Evolutionary conservation across 2,329 filamentous ascomycete species (phyloP).

Genomic region (Fusarium torulosum): DNA sequence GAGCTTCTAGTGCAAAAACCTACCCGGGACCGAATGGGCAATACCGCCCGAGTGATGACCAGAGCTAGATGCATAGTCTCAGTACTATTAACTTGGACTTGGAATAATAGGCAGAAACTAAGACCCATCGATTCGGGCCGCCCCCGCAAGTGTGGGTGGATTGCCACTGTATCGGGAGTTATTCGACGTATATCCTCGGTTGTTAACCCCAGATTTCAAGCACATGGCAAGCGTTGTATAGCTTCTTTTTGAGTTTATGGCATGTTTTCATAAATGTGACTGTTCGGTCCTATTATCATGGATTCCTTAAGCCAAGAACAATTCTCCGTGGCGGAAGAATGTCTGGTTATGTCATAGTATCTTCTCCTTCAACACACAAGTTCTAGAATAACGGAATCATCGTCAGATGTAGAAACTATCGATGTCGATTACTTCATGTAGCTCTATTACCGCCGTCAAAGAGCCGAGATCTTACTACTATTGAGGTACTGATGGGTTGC

Average conservation of each 20-base stretch:
- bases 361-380: not conserved
- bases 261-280: not conserved
- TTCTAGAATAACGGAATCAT: rapidly evolving
- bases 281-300: constrained; percentile 19
- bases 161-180: not conserved
- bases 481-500: too few relatives aligned
- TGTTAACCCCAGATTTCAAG: not conserved
- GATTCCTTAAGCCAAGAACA: not conserved
- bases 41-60: not conserved
- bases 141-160: constrained; percentile 21
- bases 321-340: constrained; percentile 6
- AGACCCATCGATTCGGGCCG: constrained; percentile 20
- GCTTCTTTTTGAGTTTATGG: not conserved
- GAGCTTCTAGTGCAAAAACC: not conserved
- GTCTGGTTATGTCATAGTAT: not conserved
- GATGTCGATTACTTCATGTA: not conserved
- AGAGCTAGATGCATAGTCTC: not conserved
- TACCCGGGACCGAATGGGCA: not conserved
- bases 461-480: not conserved
- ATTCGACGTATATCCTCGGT: not conserved
- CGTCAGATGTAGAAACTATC: not conserved
- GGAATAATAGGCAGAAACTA: not conserved
- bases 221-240: not conserved
- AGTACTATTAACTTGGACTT: not conserved
- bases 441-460: not conserved